phyloP scores from a whole-genome alignment of 805 yeast species.

The Myxozyma geophila region DNA sequence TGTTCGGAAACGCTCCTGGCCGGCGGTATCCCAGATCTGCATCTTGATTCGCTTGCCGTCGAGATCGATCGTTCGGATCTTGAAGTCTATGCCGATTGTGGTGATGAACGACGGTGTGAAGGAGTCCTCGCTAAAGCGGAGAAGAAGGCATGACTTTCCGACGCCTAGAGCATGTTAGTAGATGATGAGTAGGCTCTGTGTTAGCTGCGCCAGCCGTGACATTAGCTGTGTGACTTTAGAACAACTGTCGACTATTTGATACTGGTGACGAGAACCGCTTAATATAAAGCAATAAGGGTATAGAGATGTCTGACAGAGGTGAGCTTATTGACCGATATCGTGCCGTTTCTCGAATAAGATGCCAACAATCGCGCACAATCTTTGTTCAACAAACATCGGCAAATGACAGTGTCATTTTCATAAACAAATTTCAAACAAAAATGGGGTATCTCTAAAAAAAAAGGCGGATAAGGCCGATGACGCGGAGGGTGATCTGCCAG shows the following conservation, averaged over 20 bases:
- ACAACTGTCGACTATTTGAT: too few relatives aligned
- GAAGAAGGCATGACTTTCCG: conserved; percentile 90
- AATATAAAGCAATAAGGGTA: not conserved
- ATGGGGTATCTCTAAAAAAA: too few relatives aligned
- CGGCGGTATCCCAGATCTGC: conserved; percentile 99
- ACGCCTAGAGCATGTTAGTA: conserved; percentile 53
- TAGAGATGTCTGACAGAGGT: not conserved
- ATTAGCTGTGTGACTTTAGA: not conserved
- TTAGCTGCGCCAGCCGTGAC: too few relatives aligned
- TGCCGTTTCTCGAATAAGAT: too few relatives aligned
- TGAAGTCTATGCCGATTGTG: conserved; percentile 97
- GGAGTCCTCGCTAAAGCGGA: conserved; percentile 92
- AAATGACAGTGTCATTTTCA: not conserved
- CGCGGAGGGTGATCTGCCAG: too few relatives aligned
- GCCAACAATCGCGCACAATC: too few relatives aligned
- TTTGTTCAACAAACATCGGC: too few relatives aligned
- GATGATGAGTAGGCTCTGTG: not conserved
- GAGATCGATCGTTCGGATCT: conserved; percentile 91
- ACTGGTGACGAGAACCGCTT: too few relatives aligned
- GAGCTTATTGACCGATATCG: too few relatives aligned
- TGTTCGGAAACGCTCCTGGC: conserved; percentile 97
- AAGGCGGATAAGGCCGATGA: too few relatives aligned
- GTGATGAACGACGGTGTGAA: conserved; percentile 96
- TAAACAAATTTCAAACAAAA: not conserved
- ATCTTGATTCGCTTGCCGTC: conserved; percentile 91